Evolutionary conservation across 352 stramenopile species (phyloP), one percentile per base, ranked within the genome.

Genomic region (Pythium volutum): DNA sequence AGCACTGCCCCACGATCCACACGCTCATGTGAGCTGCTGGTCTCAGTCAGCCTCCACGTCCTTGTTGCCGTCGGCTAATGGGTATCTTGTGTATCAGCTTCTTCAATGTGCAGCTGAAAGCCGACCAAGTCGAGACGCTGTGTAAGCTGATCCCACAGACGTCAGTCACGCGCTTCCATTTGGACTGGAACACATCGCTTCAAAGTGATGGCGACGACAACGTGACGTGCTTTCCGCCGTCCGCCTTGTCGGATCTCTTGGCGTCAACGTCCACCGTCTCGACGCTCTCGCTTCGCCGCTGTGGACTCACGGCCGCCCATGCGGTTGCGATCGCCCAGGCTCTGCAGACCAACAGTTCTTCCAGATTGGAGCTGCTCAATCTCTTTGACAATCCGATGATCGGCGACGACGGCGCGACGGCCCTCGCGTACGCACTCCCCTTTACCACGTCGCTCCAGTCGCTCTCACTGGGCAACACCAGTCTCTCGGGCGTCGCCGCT

Each of bases 381-480:
- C 58, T 91, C 33, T 93, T 91, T 39, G 72, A 84, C 26, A 93
- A 93, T 53, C 27, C 53, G 0, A 4, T 5, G 0, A 69, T 93
- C 12, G 71, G 69, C 0, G 79, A 93, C 56, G 71, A 67, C 18
- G 84, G 84, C 2, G 79, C 78, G 0, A 31, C 74, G 8, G 84
- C 74, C 6, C 66, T 93, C 16, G 79, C 81, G 10, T 72, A 81
- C 48, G 79, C 79, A 16, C 41, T 93, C 49, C 71, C 81, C 0
- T 71, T 83, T 39, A 89, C 88, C 41, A 59, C 60, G 14, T 78
- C 70, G 18, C 71, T 93, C 8, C 79, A 77, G 63, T 77, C 76
- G 12, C 69, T 93, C 3, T 93, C 84, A 14, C 58, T 93, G 10
- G 84, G 75, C 14, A 87, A 87, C 67, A 86, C 85, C 41, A 45